Base-by-base conservation (phyloP, 176 grass and related monocot species). In the Olyra latifolia region DNA sequence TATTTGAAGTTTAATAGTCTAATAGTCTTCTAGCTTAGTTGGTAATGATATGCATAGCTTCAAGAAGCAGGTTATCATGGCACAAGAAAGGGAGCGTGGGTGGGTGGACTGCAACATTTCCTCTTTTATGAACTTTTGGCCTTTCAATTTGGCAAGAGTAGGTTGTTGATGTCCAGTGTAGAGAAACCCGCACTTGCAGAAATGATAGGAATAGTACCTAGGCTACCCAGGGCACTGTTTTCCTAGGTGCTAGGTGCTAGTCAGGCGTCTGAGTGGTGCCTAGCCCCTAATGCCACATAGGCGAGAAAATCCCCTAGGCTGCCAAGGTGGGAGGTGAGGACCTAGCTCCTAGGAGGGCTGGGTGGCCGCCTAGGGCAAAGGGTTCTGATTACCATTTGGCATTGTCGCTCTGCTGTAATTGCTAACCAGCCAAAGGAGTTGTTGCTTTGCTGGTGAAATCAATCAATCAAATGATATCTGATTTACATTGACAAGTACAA, bases 1-100 rank as follows among this genome's bases (percentile, higher is more conserved):
- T 53, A 64, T 66, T 24, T n/a, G n/a, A 66, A 50, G 30, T 54
- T 14, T 55, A 35, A n/a, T 49, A 71, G 25, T 25, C 10, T 55
- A 35, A n/a, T 49, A 71, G 25, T 25, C 10, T 42, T 79, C 22
- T 79, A 75, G 38, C 53, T 58, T 58, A 75, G 54, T 75, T 75
- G 13, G 74, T 45, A 45, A 61, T 62, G 41, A 30, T 20, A 28
- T 60, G 57, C 32, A n/a, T 66, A 66, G 62, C n/a, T 66, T 66
- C 62, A 62, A 62, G 16, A 62, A 61, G n/a, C 25, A 77, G 30
- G 10, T 47, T 77, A 4, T 23, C 13, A 58, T 35, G 61, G 24
- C 40, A 46, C 24, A 76, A 62, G 40, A 11, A 13, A 44, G 2
- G 52, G 74, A 56, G 50, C 10, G 38, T 40, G 20, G 49, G 0